phyloP scores from a whole-genome alignment of 768 basidiomycete species.

The Leccinellum albellum region DNA sequence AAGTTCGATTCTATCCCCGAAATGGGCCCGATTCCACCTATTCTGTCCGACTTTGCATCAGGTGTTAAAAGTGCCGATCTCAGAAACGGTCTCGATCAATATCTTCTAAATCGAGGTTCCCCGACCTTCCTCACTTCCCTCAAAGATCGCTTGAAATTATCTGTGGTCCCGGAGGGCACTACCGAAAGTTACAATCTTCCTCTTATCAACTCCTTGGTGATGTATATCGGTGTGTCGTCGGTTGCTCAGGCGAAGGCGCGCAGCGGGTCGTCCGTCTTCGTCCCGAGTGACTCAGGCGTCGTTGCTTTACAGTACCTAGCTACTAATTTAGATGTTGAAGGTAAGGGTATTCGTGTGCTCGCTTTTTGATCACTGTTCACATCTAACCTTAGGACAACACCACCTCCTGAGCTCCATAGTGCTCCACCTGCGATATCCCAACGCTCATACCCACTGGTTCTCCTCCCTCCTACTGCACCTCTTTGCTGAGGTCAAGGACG shows the following conservation, averaged over 20 bases:
- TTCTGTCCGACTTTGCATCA: constrained; percentile 87
- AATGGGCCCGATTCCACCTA: constrained; percentile 88
- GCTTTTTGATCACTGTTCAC: not conserved
- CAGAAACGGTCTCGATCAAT: constrained; percentile 76
- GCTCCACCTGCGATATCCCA: constrained; percentile 94
- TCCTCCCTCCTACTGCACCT: constrained; percentile 85
- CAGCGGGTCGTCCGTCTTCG: constrained; percentile 79
- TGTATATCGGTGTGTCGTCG: constrained; percentile 93
- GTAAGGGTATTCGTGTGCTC: constrained; percentile 40
- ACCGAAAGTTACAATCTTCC: constrained; percentile 79
- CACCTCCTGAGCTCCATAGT: constrained; percentile 90
- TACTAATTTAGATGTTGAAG: constrained; percentile 84
- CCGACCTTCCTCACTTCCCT: constrained; percentile 72
- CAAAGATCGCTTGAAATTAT: constrained; percentile 67
- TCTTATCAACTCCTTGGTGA: constrained; percentile 88
- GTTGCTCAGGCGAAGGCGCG: constrained; percentile 85
- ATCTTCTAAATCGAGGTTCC: constrained; percentile 71
- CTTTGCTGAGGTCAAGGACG: constrained; percentile 75
- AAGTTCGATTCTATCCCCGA: constrained; percentile 77
- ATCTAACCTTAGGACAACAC: constrained; percentile 71
- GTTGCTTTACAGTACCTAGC: constrained; percentile 80
- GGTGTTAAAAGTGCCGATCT: constrained; percentile 80
- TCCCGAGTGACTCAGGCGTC: constrained; percentile 79
- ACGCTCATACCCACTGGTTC: constrained; percentile 99
- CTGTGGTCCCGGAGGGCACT: constrained; percentile 42